These are phyloP conservation scores for Schoenoplectus tabernaemontani DNA, from an alignment of 202 grass and related monocot species.

Conservation along the genomic window DNA sequence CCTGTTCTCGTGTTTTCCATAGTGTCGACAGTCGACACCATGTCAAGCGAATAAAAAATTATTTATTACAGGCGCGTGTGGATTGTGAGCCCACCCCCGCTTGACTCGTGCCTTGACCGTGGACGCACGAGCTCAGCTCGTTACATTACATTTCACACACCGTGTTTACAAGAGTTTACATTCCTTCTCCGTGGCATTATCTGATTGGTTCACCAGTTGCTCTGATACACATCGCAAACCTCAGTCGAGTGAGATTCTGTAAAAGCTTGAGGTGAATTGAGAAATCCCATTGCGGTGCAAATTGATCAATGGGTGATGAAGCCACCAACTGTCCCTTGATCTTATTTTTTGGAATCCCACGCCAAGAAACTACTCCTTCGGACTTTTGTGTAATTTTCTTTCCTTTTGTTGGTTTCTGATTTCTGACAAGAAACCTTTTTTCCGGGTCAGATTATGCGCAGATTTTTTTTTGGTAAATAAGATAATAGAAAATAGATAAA, in stretches of 20 bases:
- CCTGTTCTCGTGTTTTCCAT: no score
- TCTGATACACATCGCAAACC: neutral
- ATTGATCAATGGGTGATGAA: neutral
- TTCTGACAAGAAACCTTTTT: no score
- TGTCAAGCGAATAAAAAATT: neutral
- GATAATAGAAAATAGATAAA: no score
- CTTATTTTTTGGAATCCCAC: neutral
- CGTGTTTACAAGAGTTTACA: neutral
- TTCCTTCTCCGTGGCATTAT: neutral
- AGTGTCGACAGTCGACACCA: no score
- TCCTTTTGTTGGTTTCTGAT: neutral
- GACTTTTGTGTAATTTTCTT: neutral
- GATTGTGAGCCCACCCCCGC: neutral
- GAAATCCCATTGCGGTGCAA: neutral
- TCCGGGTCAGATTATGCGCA: no score
- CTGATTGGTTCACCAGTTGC: neutral
- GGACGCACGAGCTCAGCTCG: constrained; percentile 29
- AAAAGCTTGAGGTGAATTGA: neutral
- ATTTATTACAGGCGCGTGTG: neutral
- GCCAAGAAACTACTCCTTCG: neutral
- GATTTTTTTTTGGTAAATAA: no score
- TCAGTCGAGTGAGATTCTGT: neutral
- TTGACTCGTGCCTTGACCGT: constrained; percentile 26
- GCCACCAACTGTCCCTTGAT: neutral
- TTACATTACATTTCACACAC: neutral